Evolutionary conservation across 345 rosid species (phyloP).

Genomic region (Salix brachista): DNA sequence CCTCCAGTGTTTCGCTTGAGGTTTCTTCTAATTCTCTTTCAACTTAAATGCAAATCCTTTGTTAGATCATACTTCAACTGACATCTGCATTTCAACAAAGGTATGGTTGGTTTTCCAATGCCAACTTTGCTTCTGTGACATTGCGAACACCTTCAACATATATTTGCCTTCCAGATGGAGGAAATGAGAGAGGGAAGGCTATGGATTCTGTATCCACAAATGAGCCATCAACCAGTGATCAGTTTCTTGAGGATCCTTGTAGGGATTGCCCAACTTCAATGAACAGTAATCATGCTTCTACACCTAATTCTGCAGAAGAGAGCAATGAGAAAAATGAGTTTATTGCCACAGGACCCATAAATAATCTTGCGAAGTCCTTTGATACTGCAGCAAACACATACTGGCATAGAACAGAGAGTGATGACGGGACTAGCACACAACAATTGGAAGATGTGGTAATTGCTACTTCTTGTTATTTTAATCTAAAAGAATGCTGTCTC

Average conservation of each 20-base stretch:
- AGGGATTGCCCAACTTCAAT: slow-evolving; percentile 26
- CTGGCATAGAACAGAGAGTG: slow-evolving; percentile 30
- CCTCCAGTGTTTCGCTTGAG: slow-evolving; percentile 86
- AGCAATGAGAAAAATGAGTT: slow-evolving; percentile 19
- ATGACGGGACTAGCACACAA: slow-evolving; percentile 21
- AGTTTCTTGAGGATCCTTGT: slow-evolving; percentile 27
- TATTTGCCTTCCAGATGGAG: slow-evolving; percentile 36
- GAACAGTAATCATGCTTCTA: slow-evolving; percentile 28
- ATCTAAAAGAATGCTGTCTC: neutral
- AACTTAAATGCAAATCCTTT: slow-evolving; percentile 4
- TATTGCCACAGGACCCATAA: slow-evolving; percentile 12
- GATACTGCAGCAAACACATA: slow-evolving; percentile 24
- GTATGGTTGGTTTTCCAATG: slow-evolving; percentile 86
- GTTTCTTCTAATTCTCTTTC: slow-evolving; percentile 35
- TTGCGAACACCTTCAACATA: slow-evolving; percentile 36
- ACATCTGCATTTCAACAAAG: slow-evolving; percentile 43
- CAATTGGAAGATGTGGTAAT: slow-evolving; percentile 41
- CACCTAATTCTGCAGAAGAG: slow-evolving; percentile 9
- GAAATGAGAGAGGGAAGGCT: slow-evolving; percentile 28
- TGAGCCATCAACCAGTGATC: slow-evolving; percentile 35
- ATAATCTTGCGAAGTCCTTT: slow-evolving; percentile 27
- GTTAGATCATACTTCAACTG: slow-evolving; percentile 11
- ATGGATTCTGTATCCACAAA: slow-evolving; percentile 30
- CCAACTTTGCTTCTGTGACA: slow-evolving; percentile 34
- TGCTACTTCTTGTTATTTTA: neutral